A percentile compares a stretch with the other conserved stretches of the same genome.
Conservation (phyloP, 306 rosid genomes). For the Quercus variabilis region DNA sequence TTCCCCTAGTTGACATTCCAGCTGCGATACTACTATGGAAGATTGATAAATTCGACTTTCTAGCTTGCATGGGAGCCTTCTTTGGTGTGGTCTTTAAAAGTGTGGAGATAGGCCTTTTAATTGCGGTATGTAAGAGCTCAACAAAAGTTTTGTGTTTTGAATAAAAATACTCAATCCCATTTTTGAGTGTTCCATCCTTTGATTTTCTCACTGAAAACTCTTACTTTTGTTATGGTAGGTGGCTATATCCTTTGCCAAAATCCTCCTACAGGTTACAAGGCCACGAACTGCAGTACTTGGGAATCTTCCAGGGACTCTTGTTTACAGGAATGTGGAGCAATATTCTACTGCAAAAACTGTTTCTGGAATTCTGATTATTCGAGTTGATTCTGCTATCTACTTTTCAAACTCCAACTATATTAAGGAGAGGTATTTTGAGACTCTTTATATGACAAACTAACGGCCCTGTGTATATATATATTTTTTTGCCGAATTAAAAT, state of each 20-base stretch:
- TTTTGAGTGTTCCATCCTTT: background rate
- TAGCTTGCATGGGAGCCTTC: constrained; percentile 91
- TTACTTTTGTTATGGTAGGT: constrained; percentile 36
- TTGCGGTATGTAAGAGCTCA: constrained; percentile 39
- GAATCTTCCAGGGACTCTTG: constrained; percentile 49
- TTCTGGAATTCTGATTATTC: constrained; percentile 54
- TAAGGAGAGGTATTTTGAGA: constrained; percentile 59
- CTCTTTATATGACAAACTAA: too few species aligned
- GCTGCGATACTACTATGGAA: constrained; percentile 66
- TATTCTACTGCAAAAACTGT: constrained; percentile 59
- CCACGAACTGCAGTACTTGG: constrained; percentile 77
- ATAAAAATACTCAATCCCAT: too few species aligned
- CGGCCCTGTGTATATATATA: too few species aligned
- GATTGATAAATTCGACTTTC: constrained; percentile 75
- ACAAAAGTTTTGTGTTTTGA: background rate
- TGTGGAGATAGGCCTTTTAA: constrained; percentile 77
- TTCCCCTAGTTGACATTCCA: constrained; percentile 42
- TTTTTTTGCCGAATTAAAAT: background rate
- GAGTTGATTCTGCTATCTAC: constrained; percentile 89
- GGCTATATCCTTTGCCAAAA: constrained; percentile 63
- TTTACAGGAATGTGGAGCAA: constrained; percentile 66
- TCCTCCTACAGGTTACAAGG: constrained; percentile 76
- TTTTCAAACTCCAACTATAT: constrained; percentile 82
- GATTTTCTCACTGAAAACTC: background rate
- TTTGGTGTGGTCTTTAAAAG: constrained; percentile 73